phyloP scores from a whole-genome alignment of 805 yeast genomes.

The Pichia kluyveri region DNA sequence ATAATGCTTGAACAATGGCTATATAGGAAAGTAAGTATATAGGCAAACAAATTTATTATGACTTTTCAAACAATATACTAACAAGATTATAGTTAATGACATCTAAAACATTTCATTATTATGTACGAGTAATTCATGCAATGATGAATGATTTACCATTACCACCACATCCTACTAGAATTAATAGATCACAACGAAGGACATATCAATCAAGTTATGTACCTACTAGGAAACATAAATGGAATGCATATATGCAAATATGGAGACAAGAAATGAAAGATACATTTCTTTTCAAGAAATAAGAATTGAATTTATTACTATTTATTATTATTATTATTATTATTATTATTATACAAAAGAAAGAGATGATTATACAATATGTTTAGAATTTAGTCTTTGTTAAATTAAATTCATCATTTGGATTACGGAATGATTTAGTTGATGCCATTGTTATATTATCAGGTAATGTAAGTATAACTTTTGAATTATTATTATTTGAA shows the following conservation, averaged over 20 bases:
- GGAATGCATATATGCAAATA: slow-evolving; percentile 50
- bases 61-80: too few relatives aligned
- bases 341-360: background rate
- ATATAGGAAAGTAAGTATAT: background rate
- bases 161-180: slow-evolving; percentile 16
- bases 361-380: background rate
- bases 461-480: slow-evolving; percentile 63
- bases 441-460: slow-evolving; percentile 70
- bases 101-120: slow-evolving; percentile 50
- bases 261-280: slow-evolving; percentile 55
- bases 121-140: slow-evolving; percentile 57
- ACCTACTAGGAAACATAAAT: slow-evolving; percentile 47
- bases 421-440: slow-evolving; percentile 48
- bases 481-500: slow-evolving; percentile 60
- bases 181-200: too few relatives aligned
- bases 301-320: background rate
- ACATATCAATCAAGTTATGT: slow-evolving; percentile 10
- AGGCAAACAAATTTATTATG: too few relatives aligned
- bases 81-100: slow-evolving; percentile 32
- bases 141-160: slow-evolving; percentile 52
- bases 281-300: slow-evolving; percentile 38
- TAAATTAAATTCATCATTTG: slow-evolving; percentile 27
- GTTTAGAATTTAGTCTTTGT: slow-evolving; percentile 16
- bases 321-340: too few relatives aligned
- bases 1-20: too few relatives aligned